Evolutionary conservation across 2,329 filamentous ascomycete species (phyloP).

Genomic region (Pezizomycotina sp.): DNA sequence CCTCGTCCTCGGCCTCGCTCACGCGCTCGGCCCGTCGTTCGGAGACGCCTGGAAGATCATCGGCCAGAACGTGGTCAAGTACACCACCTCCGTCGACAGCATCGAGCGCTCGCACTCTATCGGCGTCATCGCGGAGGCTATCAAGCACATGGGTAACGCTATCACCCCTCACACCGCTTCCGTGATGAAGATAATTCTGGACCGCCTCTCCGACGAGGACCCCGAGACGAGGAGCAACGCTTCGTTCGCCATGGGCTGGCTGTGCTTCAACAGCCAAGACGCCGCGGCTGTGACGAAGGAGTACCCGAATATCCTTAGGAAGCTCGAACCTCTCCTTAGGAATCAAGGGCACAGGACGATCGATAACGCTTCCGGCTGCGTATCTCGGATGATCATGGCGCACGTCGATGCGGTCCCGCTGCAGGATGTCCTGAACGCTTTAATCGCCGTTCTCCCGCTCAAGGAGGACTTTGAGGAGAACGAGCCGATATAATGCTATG

Average conservation of each 20-base stretch:
- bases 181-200: slow-evolving; percentile 64
- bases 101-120: slow-evolving; percentile 80
- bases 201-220: slow-evolving; percentile 79
- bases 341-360: slow-evolving; percentile 58
- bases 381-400: slow-evolving; percentile 80
- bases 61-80: slow-evolving; percentile 78
- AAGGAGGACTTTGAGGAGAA: slow-evolving; percentile 96
- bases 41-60: slow-evolving; percentile 88
- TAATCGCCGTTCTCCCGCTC: slow-evolving; percentile 66
- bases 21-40: slow-evolving; percentile 66
- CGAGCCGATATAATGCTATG: slow-evolving; percentile 77
- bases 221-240: slow-evolving; percentile 87
- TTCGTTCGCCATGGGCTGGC: slow-evolving; percentile 73
- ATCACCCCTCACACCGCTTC: slow-evolving; percentile 64
- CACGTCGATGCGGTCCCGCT: slow-evolving; percentile 72
- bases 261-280: slow-evolving; percentile 67
- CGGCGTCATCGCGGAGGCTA: slow-evolving; percentile 80
- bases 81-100: slow-evolving; percentile 67
- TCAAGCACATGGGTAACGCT: slow-evolving; percentile 64
- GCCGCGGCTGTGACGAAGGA: slow-evolving; percentile 54
- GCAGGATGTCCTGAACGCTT: slow-evolving; percentile 60
- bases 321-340: slow-evolving; percentile 71
- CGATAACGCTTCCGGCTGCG: slow-evolving; percentile 84
- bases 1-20: slow-evolving; percentile 67
- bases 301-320: slow-evolving; percentile 62